These are phyloP conservation scores for Monosporascus sp. DNA, from an alignment of 2,329 filamentous ascomycete genomes.

Conservation along the genomic window DNA sequence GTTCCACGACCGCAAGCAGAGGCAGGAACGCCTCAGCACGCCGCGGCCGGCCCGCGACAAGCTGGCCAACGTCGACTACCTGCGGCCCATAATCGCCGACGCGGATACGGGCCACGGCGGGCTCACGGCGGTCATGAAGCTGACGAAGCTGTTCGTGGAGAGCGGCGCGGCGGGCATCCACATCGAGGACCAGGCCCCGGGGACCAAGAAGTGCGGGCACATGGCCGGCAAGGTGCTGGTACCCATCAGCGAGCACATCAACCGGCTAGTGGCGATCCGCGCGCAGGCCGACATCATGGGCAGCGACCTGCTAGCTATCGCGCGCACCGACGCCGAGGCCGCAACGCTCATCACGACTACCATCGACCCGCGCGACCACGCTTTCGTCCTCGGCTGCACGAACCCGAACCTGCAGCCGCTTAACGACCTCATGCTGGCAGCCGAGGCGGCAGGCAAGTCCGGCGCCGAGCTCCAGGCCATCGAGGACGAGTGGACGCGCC, in stretches of 20 bases:
- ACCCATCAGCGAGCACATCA: slow-evolving; percentile 96
- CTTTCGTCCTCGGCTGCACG: slow-evolving; percentile 85
- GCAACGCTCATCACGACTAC: slow-evolving; percentile 95
- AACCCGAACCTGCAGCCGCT: slow-evolving; percentile 81
- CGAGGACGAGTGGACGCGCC: slow-evolving; percentile 78
- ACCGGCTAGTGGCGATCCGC: slow-evolving; percentile 90
- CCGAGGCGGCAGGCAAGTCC: slow-evolving; percentile 74
- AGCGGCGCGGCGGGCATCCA: slow-evolving; percentile 96
- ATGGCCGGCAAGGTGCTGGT: slow-evolving; percentile 99
- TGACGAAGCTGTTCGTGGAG: slow-evolving; percentile 96
- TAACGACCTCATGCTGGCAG: slow-evolving; percentile 83
- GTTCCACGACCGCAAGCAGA: slow-evolving; percentile 99
- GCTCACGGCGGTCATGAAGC: slow-evolving; percentile 98
- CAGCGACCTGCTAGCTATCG: slow-evolving; percentile 81
- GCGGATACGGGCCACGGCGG: slow-evolving; percentile 97
- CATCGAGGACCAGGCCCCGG: slow-evolving; percentile 96
- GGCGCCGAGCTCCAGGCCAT: slow-evolving; percentile 81
- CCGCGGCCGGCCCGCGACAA: slow-evolving; percentile 67
- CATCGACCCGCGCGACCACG: slow-evolving; percentile 92
- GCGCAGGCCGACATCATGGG: slow-evolving; percentile 99
- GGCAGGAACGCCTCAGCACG: slow-evolving; percentile 81
- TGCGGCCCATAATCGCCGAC: slow-evolving; percentile 93
- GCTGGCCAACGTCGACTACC: slow-evolving; percentile 81
- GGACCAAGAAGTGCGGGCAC: slow-evolving; percentile 99
- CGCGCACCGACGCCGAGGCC: slow-evolving; percentile 94